Conservation (phyloP, 2,329 filamentous ascomycete genomes). For the Exophiala calicioides region DNA sequence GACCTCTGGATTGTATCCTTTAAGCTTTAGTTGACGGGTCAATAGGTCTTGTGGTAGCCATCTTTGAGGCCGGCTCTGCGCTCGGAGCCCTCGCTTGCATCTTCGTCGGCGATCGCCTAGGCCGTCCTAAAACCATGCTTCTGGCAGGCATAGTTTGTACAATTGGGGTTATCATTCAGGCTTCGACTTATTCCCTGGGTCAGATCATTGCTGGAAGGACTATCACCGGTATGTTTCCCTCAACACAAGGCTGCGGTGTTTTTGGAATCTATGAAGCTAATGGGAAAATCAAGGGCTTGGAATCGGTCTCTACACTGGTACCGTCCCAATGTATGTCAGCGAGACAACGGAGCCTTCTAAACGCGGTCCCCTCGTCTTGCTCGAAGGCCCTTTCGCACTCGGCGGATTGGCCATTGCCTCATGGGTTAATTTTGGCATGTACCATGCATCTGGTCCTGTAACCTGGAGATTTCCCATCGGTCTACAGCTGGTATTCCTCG, state of each 20-base stretch:
- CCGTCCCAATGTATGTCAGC: no score
- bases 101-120: slow-evolving; percentile 48
- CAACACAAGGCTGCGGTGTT: no score
- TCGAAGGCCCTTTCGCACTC: slow-evolving; percentile 54
- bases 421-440: slow-evolving; percentile 56
- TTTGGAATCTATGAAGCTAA: no score
- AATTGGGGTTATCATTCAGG: slow-evolving; percentile 51
- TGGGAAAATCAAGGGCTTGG: no score
- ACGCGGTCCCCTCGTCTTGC: slow-evolving; percentile 48
- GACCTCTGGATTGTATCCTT: no score
- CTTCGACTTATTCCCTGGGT: slow-evolving; percentile 46
- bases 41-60: no score
- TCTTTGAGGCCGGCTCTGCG: no score
- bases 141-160: background rate
- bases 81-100: slow-evolving; percentile 50
- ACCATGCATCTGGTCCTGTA: slow-evolving; percentile 44
- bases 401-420: slow-evolving; percentile 52
- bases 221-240: slow-evolving; percentile 28
- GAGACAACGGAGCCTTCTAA: background rate
- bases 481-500: slow-evolving; percentile 50
- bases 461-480: slow-evolving; percentile 49
- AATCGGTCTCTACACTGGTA: no score
- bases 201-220: slow-evolving; percentile 56
- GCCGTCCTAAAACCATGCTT: slow-evolving; percentile 43
- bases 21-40: no score